Conservation (phyloP, 176 grass and related monocot species). For the Oryza nivara region DNA sequence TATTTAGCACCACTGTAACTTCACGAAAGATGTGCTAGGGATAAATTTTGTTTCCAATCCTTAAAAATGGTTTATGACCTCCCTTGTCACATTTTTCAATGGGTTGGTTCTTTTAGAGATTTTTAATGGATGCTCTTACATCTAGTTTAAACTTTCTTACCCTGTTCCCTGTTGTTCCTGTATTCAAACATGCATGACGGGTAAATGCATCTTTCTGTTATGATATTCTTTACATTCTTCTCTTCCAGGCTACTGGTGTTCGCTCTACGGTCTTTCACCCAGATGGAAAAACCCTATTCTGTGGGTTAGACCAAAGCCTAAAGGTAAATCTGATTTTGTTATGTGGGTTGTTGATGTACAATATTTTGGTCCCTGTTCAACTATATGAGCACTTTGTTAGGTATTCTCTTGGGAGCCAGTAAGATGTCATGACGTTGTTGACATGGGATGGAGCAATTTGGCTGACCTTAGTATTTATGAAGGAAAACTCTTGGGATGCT, state of each 20-base stretch:
- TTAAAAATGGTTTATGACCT: not conserved
- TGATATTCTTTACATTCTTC: slow-evolving; percentile 4
- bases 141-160: slow-evolving; percentile 24
- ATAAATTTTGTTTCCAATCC: slow-evolving; percentile 6
- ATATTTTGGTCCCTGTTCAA: slow-evolving; percentile 24
- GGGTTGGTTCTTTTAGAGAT: slow-evolving; percentile 1
- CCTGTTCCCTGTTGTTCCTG: slow-evolving; percentile 1
- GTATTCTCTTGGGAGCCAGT: slow-evolving; percentile 98
- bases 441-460: slow-evolving; percentile 91
- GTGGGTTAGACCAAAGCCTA: slow-evolving; percentile 78
- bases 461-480: slow-evolving; percentile 96
- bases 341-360: slow-evolving; percentile 5
- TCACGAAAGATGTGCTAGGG: not conserved
- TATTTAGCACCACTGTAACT: slow-evolving; percentile 20
- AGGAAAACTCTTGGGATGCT: slow-evolving; percentile 98
- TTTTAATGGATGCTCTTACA: slow-evolving; percentile 1
- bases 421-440: slow-evolving; percentile 85
- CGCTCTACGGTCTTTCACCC: slow-evolving; percentile 91
- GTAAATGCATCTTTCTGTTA: not conserved
- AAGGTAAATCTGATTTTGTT: slow-evolving; percentile 59
- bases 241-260: slow-evolving; percentile 61
- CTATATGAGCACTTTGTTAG: slow-evolving; percentile 46
- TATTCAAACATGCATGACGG: not conserved
- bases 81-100: not conserved
- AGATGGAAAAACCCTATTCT: slow-evolving; percentile 94